Percentiles rank a stretch among this genome's conserved stretches.
phyloP scores from a whole-genome alignment of 805 yeast species.

The Myxozyma neotropica region DNA sequence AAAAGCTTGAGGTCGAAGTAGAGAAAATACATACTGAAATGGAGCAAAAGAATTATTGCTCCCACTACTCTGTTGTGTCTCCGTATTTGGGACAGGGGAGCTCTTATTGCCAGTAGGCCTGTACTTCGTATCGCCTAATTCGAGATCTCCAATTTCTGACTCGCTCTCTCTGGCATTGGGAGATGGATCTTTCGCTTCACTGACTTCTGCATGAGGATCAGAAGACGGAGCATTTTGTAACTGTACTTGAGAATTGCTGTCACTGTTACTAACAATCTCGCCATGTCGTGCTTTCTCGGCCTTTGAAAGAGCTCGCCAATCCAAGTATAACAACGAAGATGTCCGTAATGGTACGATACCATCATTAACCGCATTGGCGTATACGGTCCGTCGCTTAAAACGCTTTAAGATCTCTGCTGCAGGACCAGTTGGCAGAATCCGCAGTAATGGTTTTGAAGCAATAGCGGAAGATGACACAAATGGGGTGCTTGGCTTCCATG shows the following conservation, averaged over 20 bases:
- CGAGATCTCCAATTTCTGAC: background rate
- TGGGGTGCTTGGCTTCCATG: slow-evolving; percentile 43
- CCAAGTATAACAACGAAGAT: slow-evolving; percentile 75
- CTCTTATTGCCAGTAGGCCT: background rate
- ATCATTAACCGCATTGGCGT: slow-evolving; percentile 89
- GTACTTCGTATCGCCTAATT: background rate
- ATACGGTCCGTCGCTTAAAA: slow-evolving; percentile 73
- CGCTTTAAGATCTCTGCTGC: slow-evolving; percentile 62
- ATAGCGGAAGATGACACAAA: slow-evolving; percentile 14
- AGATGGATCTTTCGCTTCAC: slow-evolving; percentile 4
- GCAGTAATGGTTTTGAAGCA: slow-evolving; percentile 61
- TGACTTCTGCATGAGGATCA: background rate
- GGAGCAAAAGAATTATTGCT: slow-evolving; percentile 18
- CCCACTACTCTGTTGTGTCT: background rate
- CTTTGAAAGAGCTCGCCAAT: slow-evolving; percentile 72
- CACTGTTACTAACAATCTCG: slow-evolving; percentile 9
- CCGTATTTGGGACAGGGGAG: background rate
- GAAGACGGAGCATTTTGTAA: background rate
- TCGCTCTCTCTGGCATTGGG: background rate
- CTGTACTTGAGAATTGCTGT: slow-evolving; percentile 22
- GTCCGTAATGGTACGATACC: slow-evolving; percentile 96
- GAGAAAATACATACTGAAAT: slow-evolving; percentile 36
- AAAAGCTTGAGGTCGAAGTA: slow-evolving; percentile 40
- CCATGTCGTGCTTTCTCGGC: slow-evolving; percentile 47
- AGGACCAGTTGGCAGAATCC: slow-evolving; percentile 74